A percentile compares a stretch with the other conserved stretches of the same genome.
Evolutionary conservation across 108 stramenopile genomes (phyloP).

Genomic region (Parietichytrium sp.): DNA sequence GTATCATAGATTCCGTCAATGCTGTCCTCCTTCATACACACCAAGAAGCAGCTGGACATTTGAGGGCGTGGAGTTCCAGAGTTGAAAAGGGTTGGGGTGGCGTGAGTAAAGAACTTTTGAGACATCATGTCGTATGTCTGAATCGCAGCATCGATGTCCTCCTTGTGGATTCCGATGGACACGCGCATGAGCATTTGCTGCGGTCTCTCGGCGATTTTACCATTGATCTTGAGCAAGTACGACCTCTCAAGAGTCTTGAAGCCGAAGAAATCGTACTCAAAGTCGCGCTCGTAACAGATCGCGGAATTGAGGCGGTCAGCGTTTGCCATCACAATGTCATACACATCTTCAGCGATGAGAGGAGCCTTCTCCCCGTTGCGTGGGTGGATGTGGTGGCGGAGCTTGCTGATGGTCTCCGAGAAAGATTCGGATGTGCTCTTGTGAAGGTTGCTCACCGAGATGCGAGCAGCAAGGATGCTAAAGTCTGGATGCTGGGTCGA

Average conservation of each 20-base stretch:
- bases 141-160: slow-evolving; percentile 79
- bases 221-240: slow-evolving; percentile 89
- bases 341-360: slow-evolving; percentile 73
- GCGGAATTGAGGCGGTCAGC: slow-evolving; percentile 76
- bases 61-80: slow-evolving; percentile 93
- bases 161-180: slow-evolving; percentile 91
- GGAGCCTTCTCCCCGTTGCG: slow-evolving; percentile 84
- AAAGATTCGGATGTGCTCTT: slow-evolving; percentile 85
- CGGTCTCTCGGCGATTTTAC: slow-evolving; percentile 90
- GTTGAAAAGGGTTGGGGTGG: slow-evolving; percentile 97
- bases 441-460: slow-evolving; percentile 95
- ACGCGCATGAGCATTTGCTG: slow-evolving; percentile 99
- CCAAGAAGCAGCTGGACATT: slow-evolving; percentile 94
- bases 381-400: slow-evolving; percentile 59
- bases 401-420: slow-evolving; percentile 75
- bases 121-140: slow-evolving; percentile 95
- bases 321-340: slow-evolving; percentile 80
- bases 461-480: slow-evolving; percentile 91
- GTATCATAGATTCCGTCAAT: slow-evolving; percentile 99
- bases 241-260: slow-evolving; percentile 98
- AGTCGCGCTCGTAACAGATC: slow-evolving; percentile 85
- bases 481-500: slow-evolving; percentile 98
- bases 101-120: slow-evolving; percentile 93
- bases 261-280: slow-evolving; percentile 97
- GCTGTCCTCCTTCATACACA: slow-evolving; percentile 91